Conservation (phyloP, 2,329 filamentous ascomycete genomes). For the Alternaria sp. region DNA sequence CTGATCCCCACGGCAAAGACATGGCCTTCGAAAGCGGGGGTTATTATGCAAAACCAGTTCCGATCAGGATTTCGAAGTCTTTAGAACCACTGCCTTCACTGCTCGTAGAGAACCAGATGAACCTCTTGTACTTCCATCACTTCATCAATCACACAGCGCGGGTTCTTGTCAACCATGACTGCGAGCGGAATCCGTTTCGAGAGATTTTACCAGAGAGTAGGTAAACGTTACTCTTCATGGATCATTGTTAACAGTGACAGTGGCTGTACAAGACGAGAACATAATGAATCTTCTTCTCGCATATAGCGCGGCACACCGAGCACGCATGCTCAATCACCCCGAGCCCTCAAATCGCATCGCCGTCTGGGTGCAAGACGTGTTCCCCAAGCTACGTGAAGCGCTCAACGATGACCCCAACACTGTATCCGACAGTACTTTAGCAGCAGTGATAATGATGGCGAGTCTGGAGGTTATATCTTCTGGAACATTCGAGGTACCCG, state of each 20-base stretch:
- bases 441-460: conserved; percentile 83
- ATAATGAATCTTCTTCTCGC: conserved; percentile 79
- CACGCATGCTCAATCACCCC: conserved; percentile 73
- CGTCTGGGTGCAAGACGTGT: conserved; percentile 79
- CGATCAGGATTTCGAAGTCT: conserved; percentile 66
- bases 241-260: conserved; percentile 43
- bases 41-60: conserved; percentile 74
- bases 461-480: conserved; percentile 85
- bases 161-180: conserved; percentile 68
- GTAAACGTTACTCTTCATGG: conserved; percentile 27
- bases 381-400: conserved; percentile 72
- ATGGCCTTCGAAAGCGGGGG: conserved; percentile 65
- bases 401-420: conserved; percentile 58
- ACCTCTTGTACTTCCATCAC: conserved; percentile 75
- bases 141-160: conserved; percentile 82
- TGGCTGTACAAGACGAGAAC: conserved; percentile 73
- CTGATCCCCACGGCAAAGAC: conserved; percentile 52
- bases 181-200: conserved; percentile 66
- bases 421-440: conserved; percentile 75
- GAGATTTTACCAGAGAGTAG: conserved; percentile 67
- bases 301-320: conserved; percentile 84
- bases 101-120: conserved; percentile 76
- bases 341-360: conserved; percentile 81
- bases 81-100: conserved; percentile 63
- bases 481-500: conserved; percentile 78